Evolutionary conservation across 306 rosid species (phyloP), one percentile per base, ranked within the genome.

Genomic region (Vicia villosa): DNA sequence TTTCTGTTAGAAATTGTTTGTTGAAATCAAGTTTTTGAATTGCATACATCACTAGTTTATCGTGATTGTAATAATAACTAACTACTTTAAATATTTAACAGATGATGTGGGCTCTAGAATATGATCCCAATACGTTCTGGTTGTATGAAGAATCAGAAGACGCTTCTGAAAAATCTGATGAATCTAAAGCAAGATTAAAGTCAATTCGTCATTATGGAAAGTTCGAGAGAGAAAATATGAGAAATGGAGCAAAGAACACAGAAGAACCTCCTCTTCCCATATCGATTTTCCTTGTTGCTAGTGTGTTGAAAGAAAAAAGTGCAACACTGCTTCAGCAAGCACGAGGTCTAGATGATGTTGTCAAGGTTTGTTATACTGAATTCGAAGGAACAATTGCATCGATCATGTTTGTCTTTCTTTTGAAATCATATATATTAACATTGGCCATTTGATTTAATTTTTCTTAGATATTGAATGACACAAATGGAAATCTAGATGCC

Each of bases 21-120:
- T 10, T 28, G 52, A 52, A 20, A 49, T 32, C 46, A 11, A 30
- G 24, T 16, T 24, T 58, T 10, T 46, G 17, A 24, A 37, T 21
- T 70, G 42, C 22, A 6, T 16, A 2, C 4, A 5, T 12, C 20
- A 45, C 7, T n/a, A 45, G 1, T 10, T 41, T 50, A 26, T 22
- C 13, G 24, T 37, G 8, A 47, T n/a, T 72, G 41, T 50, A 26
- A 40, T 57, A 13, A 42, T 8, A 4, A 40, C 51, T 68, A 58
- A 26, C 74, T 46, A 52, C 14, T 46, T 80, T 37, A 67, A 49
- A 21, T 41, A 9, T 68, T 75, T 54, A 46, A 78, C 87, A 95
- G 99, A 95, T 95, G 97, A 95, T 94, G 99, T 94, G 97, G 99
- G 97, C 99, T 19, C 83, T 94, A 15, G 97, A 94, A 73, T 94